These are phyloP conservation scores for Hypericum androsaemum DNA, from an alignment of 345 rosid species.

Conservation along the genomic window DNA sequence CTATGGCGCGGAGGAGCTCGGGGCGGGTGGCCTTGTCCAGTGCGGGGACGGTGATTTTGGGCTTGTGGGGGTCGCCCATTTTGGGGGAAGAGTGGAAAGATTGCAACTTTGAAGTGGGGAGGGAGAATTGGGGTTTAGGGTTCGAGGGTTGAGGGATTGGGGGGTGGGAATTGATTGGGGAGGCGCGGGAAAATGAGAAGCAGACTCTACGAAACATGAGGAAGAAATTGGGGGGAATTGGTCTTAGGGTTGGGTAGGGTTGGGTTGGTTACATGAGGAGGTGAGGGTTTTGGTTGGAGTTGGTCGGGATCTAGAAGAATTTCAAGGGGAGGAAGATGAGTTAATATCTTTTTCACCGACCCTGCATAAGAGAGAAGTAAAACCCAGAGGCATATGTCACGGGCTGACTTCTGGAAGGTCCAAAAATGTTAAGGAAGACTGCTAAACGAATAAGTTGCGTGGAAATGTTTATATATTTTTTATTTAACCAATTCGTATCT, in stretches of 20 bases:
- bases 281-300: neutral
- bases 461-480: too few relatives aligned
- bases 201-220: conserved; percentile 41
- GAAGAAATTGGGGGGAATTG: neutral
- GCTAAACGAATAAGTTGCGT: too few relatives aligned
- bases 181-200: conserved; percentile 25
- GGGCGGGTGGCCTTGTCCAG: conserved; percentile 39
- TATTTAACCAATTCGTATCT: too few relatives aligned
- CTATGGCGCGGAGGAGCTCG: conserved; percentile 64
- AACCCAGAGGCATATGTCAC: too few relatives aligned
- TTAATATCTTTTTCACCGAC: too few relatives aligned
- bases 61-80: conserved; percentile 45
- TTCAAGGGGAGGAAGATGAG: too few relatives aligned
- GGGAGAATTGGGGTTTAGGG: neutral
- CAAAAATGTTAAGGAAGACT: too few relatives aligned
- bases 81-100: conserved; percentile 28
- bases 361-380: too few relatives aligned
- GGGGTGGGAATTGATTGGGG: conserved; percentile 13
- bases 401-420: too few relatives aligned
- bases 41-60: conserved; percentile 23
- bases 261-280: neutral
- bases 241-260: neutral
- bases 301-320: too few relatives aligned
- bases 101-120: neutral
- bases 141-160: conserved; percentile 5